These are phyloP conservation scores for Xylaria sp. DNA, from an alignment of 2,329 filamentous ascomycete species.

Conservation along the genomic window DNA sequence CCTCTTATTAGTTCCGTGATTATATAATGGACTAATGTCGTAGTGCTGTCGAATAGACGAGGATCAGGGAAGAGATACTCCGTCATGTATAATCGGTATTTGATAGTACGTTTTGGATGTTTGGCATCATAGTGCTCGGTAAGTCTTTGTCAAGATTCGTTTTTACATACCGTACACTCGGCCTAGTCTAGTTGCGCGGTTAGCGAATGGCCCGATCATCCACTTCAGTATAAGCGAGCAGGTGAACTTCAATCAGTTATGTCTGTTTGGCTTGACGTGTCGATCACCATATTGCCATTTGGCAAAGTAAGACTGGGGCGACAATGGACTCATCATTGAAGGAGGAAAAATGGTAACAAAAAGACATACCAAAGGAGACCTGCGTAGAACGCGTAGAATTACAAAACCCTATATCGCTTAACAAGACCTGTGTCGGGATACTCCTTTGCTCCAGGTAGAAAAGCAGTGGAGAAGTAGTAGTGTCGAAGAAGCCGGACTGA, in stretches of 20 bases:
- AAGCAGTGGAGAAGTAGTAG: neutral
- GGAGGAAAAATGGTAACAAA: slow-evolving; percentile 15
- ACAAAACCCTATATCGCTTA: neutral
- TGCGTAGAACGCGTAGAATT: neutral
- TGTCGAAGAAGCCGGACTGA: slow-evolving; percentile 3
- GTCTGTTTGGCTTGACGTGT: slow-evolving; percentile 64
- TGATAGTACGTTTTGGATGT: slow-evolving; percentile 56
- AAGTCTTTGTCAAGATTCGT: neutral
- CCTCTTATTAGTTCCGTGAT: slow-evolving; percentile 25
- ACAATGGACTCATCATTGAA: slow-evolving; percentile 66
- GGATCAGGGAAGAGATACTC: slow-evolving; percentile 40
- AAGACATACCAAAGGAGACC: slow-evolving; percentile 36
- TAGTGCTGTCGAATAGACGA: neutral
- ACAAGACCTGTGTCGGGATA: neutral
- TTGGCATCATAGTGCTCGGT: slow-evolving; percentile 52
- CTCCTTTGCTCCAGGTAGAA: neutral
- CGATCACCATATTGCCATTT: slow-evolving; percentile 61
- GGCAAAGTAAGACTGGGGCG: slow-evolving; percentile 66
- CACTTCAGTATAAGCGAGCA: neutral
- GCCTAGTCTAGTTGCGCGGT: slow-evolving; percentile 27
- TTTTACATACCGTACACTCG: neutral
- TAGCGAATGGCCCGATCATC: slow-evolving; percentile 34
- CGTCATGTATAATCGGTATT: slow-evolving; percentile 57
- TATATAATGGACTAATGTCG: neutral
- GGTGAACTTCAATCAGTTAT: slow-evolving; percentile 52